These are phyloP conservation scores for Beauveria sp. DNA, from an alignment of 2,329 filamentous ascomycete genomes.

Conservation along the genomic window DNA sequence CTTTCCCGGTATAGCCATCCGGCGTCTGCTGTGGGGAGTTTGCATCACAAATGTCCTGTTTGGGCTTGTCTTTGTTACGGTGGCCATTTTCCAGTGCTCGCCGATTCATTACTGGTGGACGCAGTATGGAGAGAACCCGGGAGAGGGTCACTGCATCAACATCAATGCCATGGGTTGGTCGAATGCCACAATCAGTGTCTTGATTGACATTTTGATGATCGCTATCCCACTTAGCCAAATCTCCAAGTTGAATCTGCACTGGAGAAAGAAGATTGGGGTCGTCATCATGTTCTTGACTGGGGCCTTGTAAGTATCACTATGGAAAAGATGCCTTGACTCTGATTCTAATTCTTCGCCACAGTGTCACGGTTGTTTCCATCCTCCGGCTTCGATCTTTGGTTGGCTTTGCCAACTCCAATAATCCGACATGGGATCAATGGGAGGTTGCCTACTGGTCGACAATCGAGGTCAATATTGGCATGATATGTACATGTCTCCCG, in stretches of 20 bases:
- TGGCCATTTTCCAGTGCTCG: constrained; percentile 41
- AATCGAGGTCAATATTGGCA: constrained; percentile 18
- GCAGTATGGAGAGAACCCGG: constrained; percentile 37
- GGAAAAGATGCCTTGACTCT: background rate
- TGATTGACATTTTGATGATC: constrained; percentile 44
- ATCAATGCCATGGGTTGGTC: constrained; percentile 42
- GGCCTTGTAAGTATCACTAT: constrained; percentile 28
- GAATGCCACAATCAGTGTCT: constrained; percentile 45
- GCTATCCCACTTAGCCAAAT: constrained; percentile 41
- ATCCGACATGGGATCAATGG: constrained; percentile 17
- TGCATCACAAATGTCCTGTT: constrained; percentile 31
- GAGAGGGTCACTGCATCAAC: constrained; percentile 38
- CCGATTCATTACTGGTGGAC: constrained; percentile 47
- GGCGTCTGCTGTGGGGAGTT: constrained; percentile 34
- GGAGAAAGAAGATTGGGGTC: constrained; percentile 42
- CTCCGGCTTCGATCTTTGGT: constrained; percentile 15
- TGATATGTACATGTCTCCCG: constrained; percentile 19
- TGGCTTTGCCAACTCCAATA: constrained; percentile 14
- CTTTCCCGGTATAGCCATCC: constrained; percentile 35
- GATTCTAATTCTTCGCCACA: background rate
- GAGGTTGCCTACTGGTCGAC: constrained; percentile 16
- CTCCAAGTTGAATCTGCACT: constrained; percentile 32
- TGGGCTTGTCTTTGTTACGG: constrained; percentile 33
- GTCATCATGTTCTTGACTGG: constrained; percentile 44
- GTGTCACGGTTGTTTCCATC: constrained; percentile 18